Percentiles rank a stretch among this genome's conserved stretches.
phyloP scores from a whole-genome alignment of 2,329 filamentous ascomycete species.

The Passalora sequoiae region DNA sequence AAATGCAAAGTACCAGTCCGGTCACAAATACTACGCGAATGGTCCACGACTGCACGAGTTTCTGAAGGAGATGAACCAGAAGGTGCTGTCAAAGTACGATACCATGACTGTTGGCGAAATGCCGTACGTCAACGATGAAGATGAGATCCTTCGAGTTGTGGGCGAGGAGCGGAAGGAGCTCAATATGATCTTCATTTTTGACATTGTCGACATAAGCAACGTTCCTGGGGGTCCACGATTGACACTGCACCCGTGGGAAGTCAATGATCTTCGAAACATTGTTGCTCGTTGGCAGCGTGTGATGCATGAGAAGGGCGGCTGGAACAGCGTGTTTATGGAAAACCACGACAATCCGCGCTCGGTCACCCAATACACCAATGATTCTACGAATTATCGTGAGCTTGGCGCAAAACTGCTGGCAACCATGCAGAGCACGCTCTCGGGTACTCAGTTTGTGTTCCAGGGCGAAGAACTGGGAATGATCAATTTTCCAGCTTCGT shows the following conservation, averaged over 20 bases:
- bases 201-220: conserved; percentile 40
- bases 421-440: conserved; percentile 44
- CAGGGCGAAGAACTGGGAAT: conserved; percentile 50
- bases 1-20: conserved; percentile 44
- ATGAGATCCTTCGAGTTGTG: conserved; percentile 41
- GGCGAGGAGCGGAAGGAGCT: conserved; percentile 39
- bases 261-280: conserved; percentile 27
- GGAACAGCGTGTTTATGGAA: conserved; percentile 50
- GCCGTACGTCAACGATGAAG: conserved; percentile 47
- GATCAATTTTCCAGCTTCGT: conserved; percentile 44
- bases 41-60: conserved; percentile 56
- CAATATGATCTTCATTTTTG: conserved; percentile 49
- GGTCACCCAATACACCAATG: conserved; percentile 46
- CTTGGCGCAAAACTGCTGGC: conserved; percentile 45
- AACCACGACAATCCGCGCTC: conserved; percentile 50
- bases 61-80: conserved; percentile 49
- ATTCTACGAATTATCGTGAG: conserved; percentile 43
- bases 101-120: conserved; percentile 59
- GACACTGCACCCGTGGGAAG: conserved; percentile 39
- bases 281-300: conserved; percentile 42
- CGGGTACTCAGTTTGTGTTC: conserved; percentile 50
- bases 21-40: conserved; percentile 50
- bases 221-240: conserved; percentile 32
- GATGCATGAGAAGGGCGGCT: conserved; percentile 46
- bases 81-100: conserved; percentile 52